Evolutionary conservation across 139 green algal species (phyloP).

Genomic region (Cymbomonas tetramitiformis): DNA sequence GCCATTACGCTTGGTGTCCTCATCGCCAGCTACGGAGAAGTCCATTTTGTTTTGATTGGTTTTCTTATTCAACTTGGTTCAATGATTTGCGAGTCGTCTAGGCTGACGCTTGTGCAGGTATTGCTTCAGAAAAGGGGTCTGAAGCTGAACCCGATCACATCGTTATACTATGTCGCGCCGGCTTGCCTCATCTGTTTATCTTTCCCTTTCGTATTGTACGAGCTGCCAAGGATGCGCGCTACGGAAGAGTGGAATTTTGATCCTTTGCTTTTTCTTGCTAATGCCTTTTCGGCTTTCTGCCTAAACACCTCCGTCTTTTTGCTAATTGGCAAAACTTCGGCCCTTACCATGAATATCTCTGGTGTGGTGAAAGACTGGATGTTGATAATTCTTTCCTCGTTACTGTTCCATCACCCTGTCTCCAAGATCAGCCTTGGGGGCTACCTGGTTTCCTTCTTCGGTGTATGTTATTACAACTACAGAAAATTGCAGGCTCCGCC

Average conservation of each 20-base stretch:
- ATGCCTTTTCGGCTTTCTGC: constrained; percentile 68
- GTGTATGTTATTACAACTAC: constrained; percentile 37
- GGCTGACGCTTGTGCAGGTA: constrained; percentile 53
- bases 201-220: constrained; percentile 49
- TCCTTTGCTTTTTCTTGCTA: constrained; percentile 60
- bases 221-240: constrained; percentile 33
- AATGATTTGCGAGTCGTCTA: constrained; percentile 53
- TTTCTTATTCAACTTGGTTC: constrained; percentile 74
- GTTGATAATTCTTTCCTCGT: constrained; percentile 81
- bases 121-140: constrained; percentile 69
- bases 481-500: constrained; percentile 22
- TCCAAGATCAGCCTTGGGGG: constrained; percentile 70
- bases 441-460: constrained; percentile 46
- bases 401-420: constrained; percentile 54
- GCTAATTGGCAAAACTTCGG: constrained; percentile 67
- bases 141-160: constrained; percentile 72
- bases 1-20: constrained; percentile 74
- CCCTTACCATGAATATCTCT: constrained; percentile 67
- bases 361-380: constrained; percentile 97
- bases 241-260: constrained; percentile 36
- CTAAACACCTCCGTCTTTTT: constrained; percentile 45
- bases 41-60: constrained; percentile 73
- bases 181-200: constrained; percentile 56
- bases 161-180: constrained; percentile 76
- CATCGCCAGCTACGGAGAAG: constrained; percentile 37